These are phyloP conservation scores for Geranomyces michiganensis DNA, from an alignment of 192 early-diverging fungal species.

Conservation along the genomic window DNA sequence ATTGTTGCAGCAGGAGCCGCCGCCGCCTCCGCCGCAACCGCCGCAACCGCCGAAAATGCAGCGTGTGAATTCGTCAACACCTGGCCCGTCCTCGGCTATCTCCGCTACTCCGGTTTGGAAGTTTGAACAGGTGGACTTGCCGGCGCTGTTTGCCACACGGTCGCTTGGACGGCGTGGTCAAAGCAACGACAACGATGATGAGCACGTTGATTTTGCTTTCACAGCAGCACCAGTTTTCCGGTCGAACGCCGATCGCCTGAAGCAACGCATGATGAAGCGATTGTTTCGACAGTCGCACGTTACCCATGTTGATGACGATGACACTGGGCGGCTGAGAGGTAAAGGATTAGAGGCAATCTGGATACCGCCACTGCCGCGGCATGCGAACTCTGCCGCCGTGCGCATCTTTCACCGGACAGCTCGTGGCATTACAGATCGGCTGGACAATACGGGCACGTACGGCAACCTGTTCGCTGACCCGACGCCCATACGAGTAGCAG, in stretches of 20 bases:
- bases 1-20: no score
- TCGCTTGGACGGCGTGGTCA: neutral
- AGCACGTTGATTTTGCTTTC: neutral
- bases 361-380: slow-evolving; percentile 1
- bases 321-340: neutral
- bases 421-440: neutral
- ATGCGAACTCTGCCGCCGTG: neutral
- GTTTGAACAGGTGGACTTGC: slow-evolving; percentile 3
- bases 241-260: neutral
- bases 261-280: neutral
- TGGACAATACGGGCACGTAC: neutral
- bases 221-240: no score
- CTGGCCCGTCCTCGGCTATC: neutral
- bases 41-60: no score
- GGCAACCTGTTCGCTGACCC: neutral
- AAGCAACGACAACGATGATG: neutral
- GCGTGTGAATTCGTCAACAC: no score
- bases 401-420: neutral
- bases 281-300: slow-evolving; percentile 2
- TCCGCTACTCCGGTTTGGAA: neutral
- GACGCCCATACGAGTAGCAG: neutral
- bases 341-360: slow-evolving; percentile 1
- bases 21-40: neutral
- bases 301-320: neutral
- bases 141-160: neutral